These are phyloP conservation scores for Trebouxia sp. DNA, from an alignment of 139 green algal genomes.

Conservation along the genomic window DNA sequence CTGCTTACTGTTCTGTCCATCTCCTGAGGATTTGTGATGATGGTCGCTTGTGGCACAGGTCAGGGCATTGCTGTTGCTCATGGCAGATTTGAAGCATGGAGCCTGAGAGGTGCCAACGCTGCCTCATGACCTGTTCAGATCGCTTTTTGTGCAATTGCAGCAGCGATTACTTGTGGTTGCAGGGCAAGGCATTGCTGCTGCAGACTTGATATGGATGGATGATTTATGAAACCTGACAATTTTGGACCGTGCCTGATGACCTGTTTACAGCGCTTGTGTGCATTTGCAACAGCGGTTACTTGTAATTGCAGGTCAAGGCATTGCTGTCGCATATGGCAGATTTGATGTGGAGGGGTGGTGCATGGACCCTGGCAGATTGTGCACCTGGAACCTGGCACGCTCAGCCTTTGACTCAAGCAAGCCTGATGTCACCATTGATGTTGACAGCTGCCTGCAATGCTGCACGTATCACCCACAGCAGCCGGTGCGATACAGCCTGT, in stretches of 20 bases:
- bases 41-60: no score
- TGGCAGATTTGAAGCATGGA: no score
- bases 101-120: no score
- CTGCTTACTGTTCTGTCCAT: no score
- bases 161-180: not conserved
- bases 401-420: constrained; percentile 42
- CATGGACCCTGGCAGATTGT: constrained; percentile 48
- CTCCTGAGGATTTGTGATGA: no score
- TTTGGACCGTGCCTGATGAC: not conserved
- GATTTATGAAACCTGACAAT: not conserved
- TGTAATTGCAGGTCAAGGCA: constrained; percentile 35
- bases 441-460: constrained; percentile 64
- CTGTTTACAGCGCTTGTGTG: not conserved
- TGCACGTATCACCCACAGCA: constrained; percentile 65
- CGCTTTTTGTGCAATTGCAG: not conserved
- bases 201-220: not conserved
- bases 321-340: constrained; percentile 60
- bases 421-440: constrained; percentile 50
- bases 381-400: constrained; percentile 65
- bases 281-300: not conserved
- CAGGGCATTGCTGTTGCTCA: no score
- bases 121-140: not conserved
- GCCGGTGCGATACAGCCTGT: constrained; percentile 42
- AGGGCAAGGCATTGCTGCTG: not conserved
- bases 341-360: constrained; percentile 69